These are phyloP conservation scores for Trametes pubescens DNA, from an alignment of 1,284 basidiomycete species.

Conservation along the genomic window DNA sequence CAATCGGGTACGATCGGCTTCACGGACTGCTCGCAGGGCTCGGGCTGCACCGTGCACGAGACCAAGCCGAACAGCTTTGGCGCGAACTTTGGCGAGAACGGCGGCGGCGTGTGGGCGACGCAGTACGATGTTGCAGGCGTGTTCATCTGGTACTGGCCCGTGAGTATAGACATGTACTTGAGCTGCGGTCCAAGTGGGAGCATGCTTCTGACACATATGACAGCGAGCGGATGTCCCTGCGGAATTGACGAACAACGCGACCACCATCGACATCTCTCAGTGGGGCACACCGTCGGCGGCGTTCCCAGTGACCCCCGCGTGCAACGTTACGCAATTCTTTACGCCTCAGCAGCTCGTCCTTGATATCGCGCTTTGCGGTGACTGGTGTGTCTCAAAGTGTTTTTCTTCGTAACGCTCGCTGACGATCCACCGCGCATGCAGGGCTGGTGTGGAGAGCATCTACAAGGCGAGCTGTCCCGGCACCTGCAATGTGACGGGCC, in stretches of 20 bases:
- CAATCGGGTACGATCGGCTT: conserved; percentile 41
- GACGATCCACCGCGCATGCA: conserved; percentile 29
- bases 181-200: not conserved
- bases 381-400: conserved; percentile 48
- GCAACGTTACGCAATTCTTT: conserved; percentile 59
- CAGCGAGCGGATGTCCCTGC: conserved; percentile 54
- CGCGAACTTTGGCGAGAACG: conserved; percentile 63
- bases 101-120: conserved; percentile 78
- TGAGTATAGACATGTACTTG: conserved; percentile 51
- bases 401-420: not conserved
- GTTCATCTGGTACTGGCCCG: conserved; percentile 82
- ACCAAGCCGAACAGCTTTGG: conserved; percentile 67
- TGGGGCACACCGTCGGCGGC: conserved; percentile 65
- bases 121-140: conserved; percentile 71
- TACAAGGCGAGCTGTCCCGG: conserved; percentile 54
- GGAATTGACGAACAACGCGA: conserved; percentile 48
- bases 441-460: conserved; percentile 57
- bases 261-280: conserved; percentile 55
- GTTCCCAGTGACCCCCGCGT: conserved; percentile 51
- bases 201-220: conserved; percentile 3
- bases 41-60: conserved; percentile 73
- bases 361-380: conserved; percentile 66
- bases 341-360: conserved; percentile 60
- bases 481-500: conserved; percentile 58
- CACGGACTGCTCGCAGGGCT: conserved; percentile 56